Percentiles rank a stretch among this genome's conserved stretches.
phyloP scores from a whole-genome alignment of 768 basidiomycete species.

The Xerocomus potaroensis region DNA sequence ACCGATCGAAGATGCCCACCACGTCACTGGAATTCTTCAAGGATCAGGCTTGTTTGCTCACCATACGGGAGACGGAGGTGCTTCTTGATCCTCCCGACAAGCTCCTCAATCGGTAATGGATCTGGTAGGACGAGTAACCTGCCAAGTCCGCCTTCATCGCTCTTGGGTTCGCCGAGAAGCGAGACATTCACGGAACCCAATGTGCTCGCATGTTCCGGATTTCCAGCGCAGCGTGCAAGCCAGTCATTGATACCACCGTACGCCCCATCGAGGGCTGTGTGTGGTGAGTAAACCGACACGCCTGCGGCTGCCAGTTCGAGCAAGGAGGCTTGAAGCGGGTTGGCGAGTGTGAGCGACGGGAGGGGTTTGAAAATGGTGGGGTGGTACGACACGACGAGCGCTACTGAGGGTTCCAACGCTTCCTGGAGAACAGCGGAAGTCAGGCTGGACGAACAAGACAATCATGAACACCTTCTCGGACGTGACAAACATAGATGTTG shows the following conservation, averaged over 20 bases:
- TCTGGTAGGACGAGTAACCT: constrained; percentile 60
- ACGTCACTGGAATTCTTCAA: constrained; percentile 12
- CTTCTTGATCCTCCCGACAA: constrained; percentile 66
- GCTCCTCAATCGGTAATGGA: constrained; percentile 53
- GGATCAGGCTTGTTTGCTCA: constrained; percentile 28
- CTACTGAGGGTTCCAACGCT: constrained; percentile 55
- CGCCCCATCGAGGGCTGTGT: constrained; percentile 84
- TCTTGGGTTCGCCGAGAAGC: constrained; percentile 38
- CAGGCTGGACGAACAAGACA: constrained; percentile 44
- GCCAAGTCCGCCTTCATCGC: constrained; percentile 59
- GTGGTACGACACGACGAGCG: constrained; percentile 79
- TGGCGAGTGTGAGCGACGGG: constrained; percentile 69
- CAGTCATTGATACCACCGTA: constrained; percentile 89
- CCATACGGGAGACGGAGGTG: constrained; percentile 58
- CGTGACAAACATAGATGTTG: not conserved
- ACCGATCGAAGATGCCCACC: not conserved
- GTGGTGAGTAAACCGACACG: constrained; percentile 83
- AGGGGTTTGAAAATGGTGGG: constrained; percentile 78
- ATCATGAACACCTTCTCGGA: constrained; percentile 17
- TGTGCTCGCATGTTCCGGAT: constrained; percentile 27
- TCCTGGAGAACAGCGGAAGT: constrained; percentile 69
- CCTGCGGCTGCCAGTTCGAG: constrained; percentile 78
- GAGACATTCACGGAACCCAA: constrained; percentile 25
- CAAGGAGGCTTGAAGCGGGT: constrained; percentile 75
- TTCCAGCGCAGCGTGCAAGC: constrained; percentile 58